These are phyloP conservation scores for Trichoderma lentiforme DNA, from an alignment of 2,329 filamentous ascomycete genomes.

Conservation along the genomic window DNA sequence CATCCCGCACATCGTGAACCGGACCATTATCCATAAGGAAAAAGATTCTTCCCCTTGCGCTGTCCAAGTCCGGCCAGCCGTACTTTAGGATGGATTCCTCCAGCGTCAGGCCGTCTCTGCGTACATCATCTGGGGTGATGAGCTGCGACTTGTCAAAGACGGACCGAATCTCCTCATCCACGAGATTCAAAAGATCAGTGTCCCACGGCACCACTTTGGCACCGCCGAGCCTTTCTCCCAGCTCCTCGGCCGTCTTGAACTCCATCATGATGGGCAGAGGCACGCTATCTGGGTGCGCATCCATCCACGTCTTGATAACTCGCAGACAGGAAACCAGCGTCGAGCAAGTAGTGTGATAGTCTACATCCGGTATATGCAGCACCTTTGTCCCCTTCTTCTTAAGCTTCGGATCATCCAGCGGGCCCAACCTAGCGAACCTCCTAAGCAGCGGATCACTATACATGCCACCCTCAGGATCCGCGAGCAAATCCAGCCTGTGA, in stretches of 20 bases:
- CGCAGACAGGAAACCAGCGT: constrained; percentile 44
- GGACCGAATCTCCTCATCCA: constrained; percentile 46
- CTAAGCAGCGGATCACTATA: constrained; percentile 45
- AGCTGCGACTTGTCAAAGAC: constrained; percentile 40
- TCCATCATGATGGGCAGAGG: constrained; percentile 50
- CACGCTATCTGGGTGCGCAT: constrained; percentile 40
- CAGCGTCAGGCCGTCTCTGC: constrained; percentile 39
- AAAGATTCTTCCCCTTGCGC: constrained; percentile 43
- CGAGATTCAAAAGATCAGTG: constrained; percentile 36
- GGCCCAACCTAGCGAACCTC: constrained; percentile 37
- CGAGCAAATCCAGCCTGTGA: constrained; percentile 41
- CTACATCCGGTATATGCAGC: constrained; percentile 48
- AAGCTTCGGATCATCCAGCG: constrained; percentile 38
- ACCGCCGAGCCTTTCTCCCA: constrained; percentile 28
- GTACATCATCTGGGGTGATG: constrained; percentile 46
- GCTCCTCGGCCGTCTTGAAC: constrained; percentile 39
- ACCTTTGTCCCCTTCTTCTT: constrained; percentile 45
- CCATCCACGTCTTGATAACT: constrained; percentile 43
- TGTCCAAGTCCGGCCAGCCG: constrained; percentile 48
- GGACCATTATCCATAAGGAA: constrained; percentile 52
- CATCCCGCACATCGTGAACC: constrained; percentile 34
- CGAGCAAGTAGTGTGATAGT: constrained; percentile 44
- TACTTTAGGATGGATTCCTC: constrained; percentile 43
- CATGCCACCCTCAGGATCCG: constrained; percentile 45
- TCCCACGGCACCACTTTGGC: constrained; percentile 44